Percentiles rank a stretch among this genome's conserved stretches.
phyloP scores from a whole-genome alignment of 2,329 filamentous ascomycete genomes.

The Exophiala alcalophila region DNA sequence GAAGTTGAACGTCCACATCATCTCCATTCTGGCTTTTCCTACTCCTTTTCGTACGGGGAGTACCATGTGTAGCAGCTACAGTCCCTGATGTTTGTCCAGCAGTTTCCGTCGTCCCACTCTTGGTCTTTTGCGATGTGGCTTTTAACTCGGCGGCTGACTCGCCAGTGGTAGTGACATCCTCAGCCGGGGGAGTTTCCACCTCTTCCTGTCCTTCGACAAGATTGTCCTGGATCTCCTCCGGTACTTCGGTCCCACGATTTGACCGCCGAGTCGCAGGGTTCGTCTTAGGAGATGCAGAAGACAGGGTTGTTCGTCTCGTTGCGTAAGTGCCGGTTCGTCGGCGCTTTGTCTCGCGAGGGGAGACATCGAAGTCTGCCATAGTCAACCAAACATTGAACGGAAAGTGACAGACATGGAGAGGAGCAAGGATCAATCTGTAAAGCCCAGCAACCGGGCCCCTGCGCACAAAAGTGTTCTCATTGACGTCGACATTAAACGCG shows the following conservation, averaged over 20 bases:
- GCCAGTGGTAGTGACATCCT: too few relatives aligned
- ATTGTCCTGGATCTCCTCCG: not conserved
- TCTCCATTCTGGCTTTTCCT: too few relatives aligned
- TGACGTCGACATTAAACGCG: slow-evolving; percentile 18
- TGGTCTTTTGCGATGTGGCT: not conserved
- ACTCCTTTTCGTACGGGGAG: too few relatives aligned
- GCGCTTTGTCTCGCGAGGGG: slow-evolving; percentile 27
- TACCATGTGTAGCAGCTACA: too few relatives aligned
- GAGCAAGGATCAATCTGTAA: too few relatives aligned
- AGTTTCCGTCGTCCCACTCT: not conserved
- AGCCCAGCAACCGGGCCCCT: too few relatives aligned
- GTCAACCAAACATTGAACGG: not conserved
- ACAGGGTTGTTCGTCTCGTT: slow-evolving; percentile 19
- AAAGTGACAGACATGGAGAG: too few relatives aligned
- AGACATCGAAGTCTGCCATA: slow-evolving; percentile 21
- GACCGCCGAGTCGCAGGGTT: not conserved
- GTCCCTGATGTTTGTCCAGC: too few relatives aligned
- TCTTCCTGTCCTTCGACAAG: too few relatives aligned
- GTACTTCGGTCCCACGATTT: not conserved
- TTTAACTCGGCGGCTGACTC: not conserved
- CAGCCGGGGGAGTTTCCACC: too few relatives aligned
- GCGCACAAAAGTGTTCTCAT: not conserved
- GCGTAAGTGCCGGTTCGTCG: slow-evolving; percentile 26
- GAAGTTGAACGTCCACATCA: not conserved
- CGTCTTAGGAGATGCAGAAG: slow-evolving; percentile 1